Percentiles rank a stretch among this genome's conserved stretches.
These are phyloP conservation scores for Boletus chippewaensis DNA, from an alignment of 1,284 basidiomycete genomes.

Conservation along the genomic window DNA sequence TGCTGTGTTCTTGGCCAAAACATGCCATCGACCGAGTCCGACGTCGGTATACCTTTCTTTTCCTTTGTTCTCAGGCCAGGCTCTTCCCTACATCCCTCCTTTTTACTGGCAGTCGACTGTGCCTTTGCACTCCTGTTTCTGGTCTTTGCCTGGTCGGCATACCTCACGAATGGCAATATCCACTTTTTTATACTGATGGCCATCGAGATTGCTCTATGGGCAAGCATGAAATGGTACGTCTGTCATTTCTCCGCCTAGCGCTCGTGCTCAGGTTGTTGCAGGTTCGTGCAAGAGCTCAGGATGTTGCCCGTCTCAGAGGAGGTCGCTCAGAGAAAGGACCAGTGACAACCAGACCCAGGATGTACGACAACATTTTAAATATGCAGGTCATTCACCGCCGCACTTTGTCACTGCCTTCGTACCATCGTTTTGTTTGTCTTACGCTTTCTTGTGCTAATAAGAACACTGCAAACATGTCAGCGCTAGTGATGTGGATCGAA, in stretches of 20 bases:
- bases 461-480: conserved; percentile 54
- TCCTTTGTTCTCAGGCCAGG: conserved; percentile 59
- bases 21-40: conserved; percentile 21
- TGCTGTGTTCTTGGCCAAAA: background rate
- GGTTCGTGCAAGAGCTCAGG: conserved; percentile 50
- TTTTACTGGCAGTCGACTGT: conserved; percentile 57
- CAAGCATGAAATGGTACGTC: conserved; percentile 68
- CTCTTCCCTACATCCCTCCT: conserved; percentile 64
- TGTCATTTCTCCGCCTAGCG: background rate
- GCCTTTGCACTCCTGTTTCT: conserved; percentile 51
- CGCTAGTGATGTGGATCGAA: background rate
- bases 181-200: conserved; percentile 59
- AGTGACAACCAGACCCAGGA: conserved; percentile 17
- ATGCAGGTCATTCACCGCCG: conserved; percentile 35
- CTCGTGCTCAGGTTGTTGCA: conserved; percentile 23
- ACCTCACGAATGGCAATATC: conserved; percentile 52
- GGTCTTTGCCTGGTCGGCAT: conserved; percentile 50
- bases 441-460: conserved; percentile 75
- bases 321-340: conserved; percentile 23
- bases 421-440: conserved; percentile 74
- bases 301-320: conserved; percentile 25
- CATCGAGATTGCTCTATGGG: conserved; percentile 65
- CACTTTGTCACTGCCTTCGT: conserved; percentile 60
- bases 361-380: background rate
- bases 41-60: conserved; percentile 33